Evolutionary conservation across 2,329 filamentous ascomycete genomes (phyloP).

Genomic region (Atkinsonella hypoxylon): DNA sequence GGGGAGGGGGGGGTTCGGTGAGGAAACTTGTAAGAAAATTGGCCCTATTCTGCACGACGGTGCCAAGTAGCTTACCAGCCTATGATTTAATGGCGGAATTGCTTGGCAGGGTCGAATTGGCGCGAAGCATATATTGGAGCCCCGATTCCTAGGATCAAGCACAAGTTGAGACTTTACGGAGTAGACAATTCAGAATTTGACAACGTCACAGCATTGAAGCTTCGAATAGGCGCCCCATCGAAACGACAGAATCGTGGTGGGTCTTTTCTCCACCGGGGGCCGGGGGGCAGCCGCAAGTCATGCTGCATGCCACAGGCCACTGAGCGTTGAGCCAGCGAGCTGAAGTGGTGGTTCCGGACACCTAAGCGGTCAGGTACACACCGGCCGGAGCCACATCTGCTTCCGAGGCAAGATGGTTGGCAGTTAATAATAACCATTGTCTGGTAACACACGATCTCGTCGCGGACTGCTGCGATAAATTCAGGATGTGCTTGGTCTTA

Average conservation of each 20-base stretch:
- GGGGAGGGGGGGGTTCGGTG: no score
- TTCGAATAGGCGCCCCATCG: slow-evolving; percentile 21
- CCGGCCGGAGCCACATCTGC: slow-evolving; percentile 15
- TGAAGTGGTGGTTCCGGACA: slow-evolving; percentile 15
- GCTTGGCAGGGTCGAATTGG: no score
- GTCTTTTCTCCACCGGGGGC: slow-evolving; percentile 1
- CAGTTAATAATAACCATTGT: slow-evolving; percentile 20
- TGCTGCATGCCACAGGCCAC: slow-evolving; percentile 1
- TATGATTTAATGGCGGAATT: no score
- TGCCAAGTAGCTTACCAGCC: no score
- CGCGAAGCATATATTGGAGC: no score
- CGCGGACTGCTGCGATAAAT: background rate
- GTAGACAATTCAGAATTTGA: no score
- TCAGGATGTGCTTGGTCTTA: no score
- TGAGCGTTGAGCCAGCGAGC: background rate
- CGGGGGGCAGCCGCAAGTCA: slow-evolving; percentile 1
- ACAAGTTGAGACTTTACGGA: no score
- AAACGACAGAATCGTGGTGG: slow-evolving; percentile 8
- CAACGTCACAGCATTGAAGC: slow-evolving; percentile 12
- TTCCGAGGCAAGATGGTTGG: slow-evolving; percentile 18
- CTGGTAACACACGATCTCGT: background rate
- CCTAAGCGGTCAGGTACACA: slow-evolving; percentile 13
- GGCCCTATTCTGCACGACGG: no score
- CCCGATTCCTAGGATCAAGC: no score
- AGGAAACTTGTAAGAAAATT: no score